Conservation (phyloP, 768 basidiomycete genomes). For the Pleurotus salmoneostramineus region DNA sequence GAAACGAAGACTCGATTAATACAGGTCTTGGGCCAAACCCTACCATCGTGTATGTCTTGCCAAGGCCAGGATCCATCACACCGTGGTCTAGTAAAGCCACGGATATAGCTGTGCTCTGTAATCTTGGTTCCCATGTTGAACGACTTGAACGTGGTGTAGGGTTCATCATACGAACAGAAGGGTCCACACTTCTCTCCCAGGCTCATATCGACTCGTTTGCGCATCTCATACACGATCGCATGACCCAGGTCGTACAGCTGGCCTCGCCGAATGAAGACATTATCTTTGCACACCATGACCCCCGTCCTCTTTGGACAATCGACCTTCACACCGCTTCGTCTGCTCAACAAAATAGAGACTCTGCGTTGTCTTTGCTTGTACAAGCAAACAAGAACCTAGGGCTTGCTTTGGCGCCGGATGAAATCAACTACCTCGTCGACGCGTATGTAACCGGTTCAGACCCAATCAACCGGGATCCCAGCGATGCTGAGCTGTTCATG, state of each 20-base stretch:
- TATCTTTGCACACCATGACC: slow-evolving; percentile 58
- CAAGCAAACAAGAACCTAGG: slow-evolving; percentile 82
- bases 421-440: slow-evolving; percentile 88
- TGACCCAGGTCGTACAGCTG: slow-evolving; percentile 82
- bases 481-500: slow-evolving; percentile 99
- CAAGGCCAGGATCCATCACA: slow-evolving; percentile 87
- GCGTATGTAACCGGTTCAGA: slow-evolving; percentile 74
- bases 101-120: slow-evolving; percentile 88
- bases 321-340: slow-evolving; percentile 41
- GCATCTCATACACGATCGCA: slow-evolving; percentile 86
- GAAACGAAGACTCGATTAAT: slow-evolving; percentile 59
- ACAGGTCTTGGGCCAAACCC: slow-evolving; percentile 28
- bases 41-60: slow-evolving; percentile 72
- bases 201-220: slow-evolving; percentile 52
- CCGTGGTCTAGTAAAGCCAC: slow-evolving; percentile 99
- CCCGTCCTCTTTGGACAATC: slow-evolving; percentile 68
- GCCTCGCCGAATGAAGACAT: slow-evolving; percentile 51
- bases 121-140: slow-evolving; percentile 65
- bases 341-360: slow-evolving; percentile 18
- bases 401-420: slow-evolving; percentile 84
- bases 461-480: slow-evolving; percentile 79
- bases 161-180: slow-evolving; percentile 54
- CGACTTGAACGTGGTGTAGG: slow-evolving; percentile 84
- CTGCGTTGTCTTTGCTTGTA: slow-evolving; percentile 60
- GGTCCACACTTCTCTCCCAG: slow-evolving; percentile 34